These are phyloP conservation scores for Ustilago crameri DNA, from an alignment of 1,284 basidiomycete species.

Conservation along the genomic window DNA sequence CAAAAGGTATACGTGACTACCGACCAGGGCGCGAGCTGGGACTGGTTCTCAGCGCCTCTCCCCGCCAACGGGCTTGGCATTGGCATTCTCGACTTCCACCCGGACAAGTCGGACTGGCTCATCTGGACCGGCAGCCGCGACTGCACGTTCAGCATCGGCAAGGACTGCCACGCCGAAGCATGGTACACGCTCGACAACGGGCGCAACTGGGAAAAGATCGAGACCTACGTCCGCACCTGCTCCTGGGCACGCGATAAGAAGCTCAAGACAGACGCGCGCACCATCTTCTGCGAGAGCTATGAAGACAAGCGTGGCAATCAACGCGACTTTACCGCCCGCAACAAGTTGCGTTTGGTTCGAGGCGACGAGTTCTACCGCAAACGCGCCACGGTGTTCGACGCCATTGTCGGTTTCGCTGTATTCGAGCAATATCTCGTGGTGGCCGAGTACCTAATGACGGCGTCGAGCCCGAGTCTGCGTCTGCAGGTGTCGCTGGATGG, in stretches of 20 bases:
- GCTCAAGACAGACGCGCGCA: constrained; percentile 80
- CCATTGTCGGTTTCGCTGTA: constrained; percentile 92
- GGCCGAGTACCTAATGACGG: constrained; percentile 77
- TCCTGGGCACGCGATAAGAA: constrained; percentile 85
- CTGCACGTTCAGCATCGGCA: constrained; percentile 64
- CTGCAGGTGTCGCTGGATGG: constrained; percentile 94
- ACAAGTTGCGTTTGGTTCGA: constrained; percentile 81
- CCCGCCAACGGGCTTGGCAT: constrained; percentile 83
- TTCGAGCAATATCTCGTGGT: constrained; percentile 96
- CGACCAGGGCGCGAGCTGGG: constrained; percentile 82
- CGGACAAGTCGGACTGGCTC: constrained; percentile 80
- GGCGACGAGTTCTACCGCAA: constrained; percentile 82
- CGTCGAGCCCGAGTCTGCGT: constrained; percentile 69
- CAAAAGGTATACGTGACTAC: constrained; percentile 80
- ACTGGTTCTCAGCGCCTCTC: constrained; percentile 74
- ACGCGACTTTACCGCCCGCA: constrained; percentile 70
- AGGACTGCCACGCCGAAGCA: constrained; percentile 57
- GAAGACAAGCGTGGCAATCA: constrained; percentile 84
- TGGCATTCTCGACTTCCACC: constrained; percentile 86
- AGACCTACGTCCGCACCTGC: constrained; percentile 88
- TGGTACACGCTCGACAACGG: constrained; percentile 73
- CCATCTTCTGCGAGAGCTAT: constrained; percentile 93
- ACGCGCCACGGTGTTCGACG: constrained; percentile 79
- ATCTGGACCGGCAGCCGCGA: constrained; percentile 91
- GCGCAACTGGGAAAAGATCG: constrained; percentile 79